Conservation (phyloP, 352 stramenopile genomes). For the Globisporangium parvum region DNA sequence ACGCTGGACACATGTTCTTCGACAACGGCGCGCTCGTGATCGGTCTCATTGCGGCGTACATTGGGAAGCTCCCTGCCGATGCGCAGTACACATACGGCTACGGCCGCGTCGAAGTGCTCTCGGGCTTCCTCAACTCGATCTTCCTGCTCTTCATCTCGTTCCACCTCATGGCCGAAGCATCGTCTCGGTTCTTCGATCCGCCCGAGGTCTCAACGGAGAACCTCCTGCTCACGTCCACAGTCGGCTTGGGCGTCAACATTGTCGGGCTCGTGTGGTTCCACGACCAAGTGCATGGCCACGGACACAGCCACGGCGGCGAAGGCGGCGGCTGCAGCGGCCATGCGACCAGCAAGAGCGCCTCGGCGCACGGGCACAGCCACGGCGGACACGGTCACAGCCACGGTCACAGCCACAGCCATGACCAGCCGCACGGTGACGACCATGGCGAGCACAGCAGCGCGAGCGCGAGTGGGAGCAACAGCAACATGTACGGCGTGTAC, state of each 20-base stretch:
- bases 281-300: conserved; percentile 77
- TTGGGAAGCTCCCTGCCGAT: conserved; percentile 64
- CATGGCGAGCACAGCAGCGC: too few species aligned
- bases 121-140: conserved; percentile 83
- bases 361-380: too few species aligned
- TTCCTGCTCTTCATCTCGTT: conserved; percentile 80
- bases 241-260: conserved; percentile 81
- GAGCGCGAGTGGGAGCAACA: conserved; percentile 61
- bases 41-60: conserved; percentile 78
- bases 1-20: conserved; percentile 88
- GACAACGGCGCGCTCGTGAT: conserved; percentile 84
- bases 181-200: conserved; percentile 64
- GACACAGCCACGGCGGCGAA: conserved; percentile 41
- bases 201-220: conserved; percentile 79
- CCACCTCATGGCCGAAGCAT: conserved; percentile 77
- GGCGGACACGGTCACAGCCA: conserved; percentile 69
- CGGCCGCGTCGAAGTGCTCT: conserved; percentile 80
- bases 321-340: too few species aligned
- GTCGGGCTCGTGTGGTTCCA: conserved; percentile 89
- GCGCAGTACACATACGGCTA: conserved; percentile 83
- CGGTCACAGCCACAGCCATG: conserved; percentile 20
- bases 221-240: conserved; percentile 78
- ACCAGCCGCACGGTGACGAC: not conserved
- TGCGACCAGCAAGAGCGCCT: too few species aligned
- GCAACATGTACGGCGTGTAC: conserved; percentile 90